A percentile compares a stretch with the other conserved stretches of the same genome.
Conservation (phyloP, 2,329 filamentous ascomycete species). For the Sarocladium oryzae region DNA sequence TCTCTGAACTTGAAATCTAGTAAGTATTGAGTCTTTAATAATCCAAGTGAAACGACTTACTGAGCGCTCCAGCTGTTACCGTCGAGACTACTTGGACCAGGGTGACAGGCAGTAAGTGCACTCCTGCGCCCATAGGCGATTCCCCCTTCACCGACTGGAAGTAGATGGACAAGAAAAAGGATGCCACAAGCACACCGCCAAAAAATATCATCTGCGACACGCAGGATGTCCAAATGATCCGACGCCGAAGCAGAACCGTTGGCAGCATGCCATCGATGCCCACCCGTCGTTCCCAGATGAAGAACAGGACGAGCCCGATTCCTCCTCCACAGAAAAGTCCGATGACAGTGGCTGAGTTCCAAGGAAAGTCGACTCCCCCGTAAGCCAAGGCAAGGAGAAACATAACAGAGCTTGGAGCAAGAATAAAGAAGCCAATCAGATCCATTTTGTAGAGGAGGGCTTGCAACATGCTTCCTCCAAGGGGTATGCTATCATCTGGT, state of each 20-base stretch:
- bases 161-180: conserved; percentile 40
- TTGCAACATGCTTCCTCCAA: not conserved
- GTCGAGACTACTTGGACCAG: conserved; percentile 29
- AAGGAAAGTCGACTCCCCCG: not conserved
- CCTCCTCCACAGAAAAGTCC: conserved; percentile 33
- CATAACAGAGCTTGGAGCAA: not conserved
- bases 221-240: conserved; percentile 30
- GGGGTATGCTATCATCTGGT: not conserved
- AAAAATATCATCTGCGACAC: not conserved
- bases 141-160: conserved; percentile 39
- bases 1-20: conserved; percentile 15
- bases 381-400: not conserved
- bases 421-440: not conserved
- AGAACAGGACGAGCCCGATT: conserved; percentile 26
- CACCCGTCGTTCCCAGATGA: conserved; percentile 31
- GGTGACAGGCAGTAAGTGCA: conserved; percentile 35
- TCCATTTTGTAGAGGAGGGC: not conserved
- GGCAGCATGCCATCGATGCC: conserved; percentile 43
- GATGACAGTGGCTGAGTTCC: conserved; percentile 27
- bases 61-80: conserved; percentile 25
- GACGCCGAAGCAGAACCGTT: conserved; percentile 30
- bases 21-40: not conserved
- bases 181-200: conserved; percentile 27
- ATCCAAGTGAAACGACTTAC: conserved; percentile 22
- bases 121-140: conserved; percentile 28